phyloP scores from a whole-genome alignment of 1,284 basidiomycete species.

The Coriolopsis trogii region DNA sequence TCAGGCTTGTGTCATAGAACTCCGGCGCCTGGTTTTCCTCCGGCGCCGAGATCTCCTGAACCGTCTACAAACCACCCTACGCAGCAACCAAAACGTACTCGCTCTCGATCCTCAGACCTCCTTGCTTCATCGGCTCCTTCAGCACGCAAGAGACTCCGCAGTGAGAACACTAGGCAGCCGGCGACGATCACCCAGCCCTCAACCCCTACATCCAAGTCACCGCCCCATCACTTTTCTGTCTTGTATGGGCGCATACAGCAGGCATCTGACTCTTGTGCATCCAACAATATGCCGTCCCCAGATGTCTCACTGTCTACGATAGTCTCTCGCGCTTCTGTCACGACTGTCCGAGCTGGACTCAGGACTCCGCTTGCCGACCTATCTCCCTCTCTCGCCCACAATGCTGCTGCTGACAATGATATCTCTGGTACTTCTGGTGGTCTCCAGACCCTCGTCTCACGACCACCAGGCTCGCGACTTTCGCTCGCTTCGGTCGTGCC shows the following conservation, averaged over 20 bases:
- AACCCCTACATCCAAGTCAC: neutral
- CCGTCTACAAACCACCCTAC: neutral
- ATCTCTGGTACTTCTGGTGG: neutral
- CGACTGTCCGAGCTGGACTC: neutral
- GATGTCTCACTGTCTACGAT: neutral
- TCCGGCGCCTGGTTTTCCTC: neutral
- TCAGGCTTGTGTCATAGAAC: too few species aligned
- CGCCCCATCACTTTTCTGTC: neutral
- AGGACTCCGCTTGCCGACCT: slow-evolving; percentile 14
- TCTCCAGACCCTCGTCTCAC: neutral
- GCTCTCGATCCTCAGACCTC: neutral
- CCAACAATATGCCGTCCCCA: neutral
- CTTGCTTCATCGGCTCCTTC: neutral
- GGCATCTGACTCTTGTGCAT: neutral
- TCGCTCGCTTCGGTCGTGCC: too few species aligned
- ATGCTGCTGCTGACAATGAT: too few species aligned
- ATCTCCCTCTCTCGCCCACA: too few species aligned
- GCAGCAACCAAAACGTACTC: neutral
- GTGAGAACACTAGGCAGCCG: neutral
- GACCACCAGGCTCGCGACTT: too few species aligned
- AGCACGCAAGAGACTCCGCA: slow-evolving; percentile 19
- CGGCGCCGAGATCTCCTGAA: neutral
- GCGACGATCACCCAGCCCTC: too few species aligned
- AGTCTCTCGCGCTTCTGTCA: neutral
- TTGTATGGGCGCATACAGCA: neutral